Conservation (phyloP, 2,329 filamentous ascomycete genomes). For the Helotiales sp. region DNA sequence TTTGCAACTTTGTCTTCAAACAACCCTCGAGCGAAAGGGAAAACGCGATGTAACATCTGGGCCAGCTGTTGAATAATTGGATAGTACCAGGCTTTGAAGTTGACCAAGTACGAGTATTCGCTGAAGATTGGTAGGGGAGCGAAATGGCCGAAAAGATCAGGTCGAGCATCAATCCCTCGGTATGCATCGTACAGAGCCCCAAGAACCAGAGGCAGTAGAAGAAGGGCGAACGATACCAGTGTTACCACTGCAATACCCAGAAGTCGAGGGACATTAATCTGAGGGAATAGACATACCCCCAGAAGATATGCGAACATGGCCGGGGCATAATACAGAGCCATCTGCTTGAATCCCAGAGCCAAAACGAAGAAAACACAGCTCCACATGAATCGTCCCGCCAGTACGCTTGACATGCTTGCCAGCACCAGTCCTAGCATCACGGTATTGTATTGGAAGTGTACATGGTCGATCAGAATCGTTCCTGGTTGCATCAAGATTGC, state of each 20-base stretch:
- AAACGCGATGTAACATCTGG: constrained; percentile 89
- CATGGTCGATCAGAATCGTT: constrained; percentile 90
- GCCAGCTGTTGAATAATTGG: constrained; percentile 77
- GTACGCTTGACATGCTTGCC: constrained; percentile 84
- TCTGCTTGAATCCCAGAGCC: constrained; percentile 97
- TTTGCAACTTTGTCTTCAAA: constrained; percentile 99
- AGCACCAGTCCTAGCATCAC: constrained; percentile 95
- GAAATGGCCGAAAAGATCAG: constrained; percentile 62
- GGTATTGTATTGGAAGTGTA: constrained; percentile 97
- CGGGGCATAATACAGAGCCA: constrained; percentile 97
- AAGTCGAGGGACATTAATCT: constrained; percentile 69
- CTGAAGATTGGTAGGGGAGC: constrained; percentile 66
- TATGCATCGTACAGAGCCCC: constrained; percentile 73
- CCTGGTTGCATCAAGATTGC: constrained; percentile 92
- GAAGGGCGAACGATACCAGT: constrained; percentile 70
- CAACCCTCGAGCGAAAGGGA: constrained; percentile 92
- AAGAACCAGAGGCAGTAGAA: constrained; percentile 76
- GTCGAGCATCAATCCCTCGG: constrained; percentile 62
- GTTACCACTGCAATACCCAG: constrained; percentile 78
- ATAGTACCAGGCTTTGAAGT: constrained; percentile 72
- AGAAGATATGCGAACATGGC: constrained; percentile 90
- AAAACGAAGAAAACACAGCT: constrained; percentile 91
- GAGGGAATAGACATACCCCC: constrained; percentile 81
- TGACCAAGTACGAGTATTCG: constrained; percentile 61
- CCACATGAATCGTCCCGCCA: constrained; percentile 86